Percentiles rank a stretch among this genome's conserved stretches.
Conservation (phyloP, 148 eudicot species). For the Camellia japonica region DNA sequence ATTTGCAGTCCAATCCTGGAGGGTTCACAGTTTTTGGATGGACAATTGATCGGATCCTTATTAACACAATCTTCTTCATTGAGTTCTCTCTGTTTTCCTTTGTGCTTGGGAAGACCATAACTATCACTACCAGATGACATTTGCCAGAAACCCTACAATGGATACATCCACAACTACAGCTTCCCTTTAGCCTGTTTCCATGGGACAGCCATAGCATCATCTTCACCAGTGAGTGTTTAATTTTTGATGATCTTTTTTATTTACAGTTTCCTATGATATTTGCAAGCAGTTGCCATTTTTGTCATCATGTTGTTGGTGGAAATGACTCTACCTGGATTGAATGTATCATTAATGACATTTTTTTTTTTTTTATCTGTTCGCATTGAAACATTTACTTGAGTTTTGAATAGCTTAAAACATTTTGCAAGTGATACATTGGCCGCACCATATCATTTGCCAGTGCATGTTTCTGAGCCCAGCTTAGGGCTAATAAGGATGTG, state of each 20-base stretch:
- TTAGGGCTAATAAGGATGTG: no score
- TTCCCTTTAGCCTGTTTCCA: background rate
- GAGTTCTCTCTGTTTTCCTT: conserved; percentile 68
- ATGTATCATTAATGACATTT: background rate
- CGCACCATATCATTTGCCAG: no score
- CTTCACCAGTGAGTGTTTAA: background rate
- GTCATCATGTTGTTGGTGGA: background rate
- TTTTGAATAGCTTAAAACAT: background rate
- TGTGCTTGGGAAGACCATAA: conserved; percentile 77
- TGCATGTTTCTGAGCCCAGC: no score
- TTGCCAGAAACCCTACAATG: background rate
- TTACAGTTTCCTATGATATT: background rate
- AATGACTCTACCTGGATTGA: background rate
- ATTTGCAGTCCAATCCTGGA: conserved; percentile 71
- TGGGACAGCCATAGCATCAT: background rate
- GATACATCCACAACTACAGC: background rate
- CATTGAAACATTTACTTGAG: background rate
- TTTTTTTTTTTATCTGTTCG: background rate
- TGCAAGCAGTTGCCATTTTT: background rate
- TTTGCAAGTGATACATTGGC: no score
- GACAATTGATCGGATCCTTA: conserved; percentile 58
- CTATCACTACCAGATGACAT: conserved; percentile 37
- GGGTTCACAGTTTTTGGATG: conserved; percentile 77
- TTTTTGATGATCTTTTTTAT: background rate
- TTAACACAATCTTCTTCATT: conserved; percentile 64